Evolutionary conservation across 2,329 filamentous ascomycete genomes (phyloP), one percentile per base, ranked within the genome.

Genomic region (Cadophora malorum): DNA sequence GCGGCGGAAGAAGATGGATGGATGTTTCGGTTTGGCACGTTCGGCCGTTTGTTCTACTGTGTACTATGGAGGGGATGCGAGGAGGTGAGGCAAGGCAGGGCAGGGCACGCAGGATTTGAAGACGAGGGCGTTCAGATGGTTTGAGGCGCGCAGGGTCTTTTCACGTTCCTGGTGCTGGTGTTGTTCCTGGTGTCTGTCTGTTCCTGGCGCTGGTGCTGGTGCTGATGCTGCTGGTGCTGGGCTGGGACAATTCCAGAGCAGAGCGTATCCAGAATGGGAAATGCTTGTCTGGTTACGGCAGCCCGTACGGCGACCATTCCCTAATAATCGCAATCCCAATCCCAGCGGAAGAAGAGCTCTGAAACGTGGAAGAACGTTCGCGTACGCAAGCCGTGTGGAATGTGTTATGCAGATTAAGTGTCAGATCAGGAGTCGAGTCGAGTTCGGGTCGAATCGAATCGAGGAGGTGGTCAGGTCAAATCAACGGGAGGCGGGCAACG

Each of bases 381-480:
- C 60, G 63, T 65, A 55, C 53, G 12, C 33, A 33, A 47, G 56
- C 50, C 63, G 69, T 70, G 47, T 69, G 69, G 67, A 71, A 69
- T 71, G 69, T 70, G 65, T 71, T 68, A 69, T 71, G 69, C 69
- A 69, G 67, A 67, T 41, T 62, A 23, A 45, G 38, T 23, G 21
- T 31, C 16, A 52, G 49, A 49, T 49, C 45, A 49, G 45, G 45
- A 49, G 45, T 49, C 45, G 45, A 45, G 49, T 63, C 14, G 58
- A 14, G 58, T 45, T 28, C 23, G 41, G 62, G 61, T 63, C 52
- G 64, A 63, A 47, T 38, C 67, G 49, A 65, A 59, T 35, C 56
- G 41, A 45, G 41, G 41, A 45, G 12, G 12, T 45, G 62, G 61
- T 60, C 52, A 60, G 60, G 56, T 41, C 64, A 56, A 65, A 59